These are phyloP conservation scores for Fusarium floridanum DNA, from an alignment of 2,329 filamentous ascomycete genomes.

Conservation along the genomic window DNA sequence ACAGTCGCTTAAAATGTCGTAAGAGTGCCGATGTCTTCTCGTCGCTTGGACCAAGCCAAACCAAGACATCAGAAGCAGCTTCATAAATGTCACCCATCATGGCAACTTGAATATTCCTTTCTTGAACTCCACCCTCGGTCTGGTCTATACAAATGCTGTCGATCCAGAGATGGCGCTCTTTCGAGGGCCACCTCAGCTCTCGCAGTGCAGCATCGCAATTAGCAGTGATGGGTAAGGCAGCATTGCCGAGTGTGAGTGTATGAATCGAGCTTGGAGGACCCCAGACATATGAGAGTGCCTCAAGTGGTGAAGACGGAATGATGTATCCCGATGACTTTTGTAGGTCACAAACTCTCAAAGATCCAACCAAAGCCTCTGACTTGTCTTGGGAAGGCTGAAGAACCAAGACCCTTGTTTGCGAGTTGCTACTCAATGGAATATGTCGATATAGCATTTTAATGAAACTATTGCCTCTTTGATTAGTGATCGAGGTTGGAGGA, in stretches of 20 bases:
- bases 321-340: background rate
- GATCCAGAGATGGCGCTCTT: background rate
- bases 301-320: background rate
- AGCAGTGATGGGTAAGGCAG: background rate
- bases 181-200: background rate
- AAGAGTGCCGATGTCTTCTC: background rate
- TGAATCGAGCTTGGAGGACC: background rate
- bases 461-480: too few relatives aligned
- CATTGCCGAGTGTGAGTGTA: background rate
- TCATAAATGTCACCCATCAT: conserved; percentile 1
- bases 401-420: background rate
- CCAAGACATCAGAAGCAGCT: background rate
- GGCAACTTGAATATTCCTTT: background rate
- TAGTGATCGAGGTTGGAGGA: too few relatives aligned
- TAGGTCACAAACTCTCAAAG: background rate
- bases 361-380: background rate
- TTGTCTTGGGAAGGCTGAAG: background rate
- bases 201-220: background rate
- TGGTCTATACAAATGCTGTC: background rate
- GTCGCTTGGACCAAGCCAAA: background rate
- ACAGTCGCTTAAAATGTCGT: background rate
- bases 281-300: background rate
- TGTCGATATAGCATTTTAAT: background rate
- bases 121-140: background rate
- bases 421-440: background rate